Percentiles rank a stretch among this genome's conserved stretches.
These are phyloP conservation scores for Mucor saturninus DNA, from an alignment of 371 early-diverging fungal genomes.

Conservation along the genomic window DNA sequence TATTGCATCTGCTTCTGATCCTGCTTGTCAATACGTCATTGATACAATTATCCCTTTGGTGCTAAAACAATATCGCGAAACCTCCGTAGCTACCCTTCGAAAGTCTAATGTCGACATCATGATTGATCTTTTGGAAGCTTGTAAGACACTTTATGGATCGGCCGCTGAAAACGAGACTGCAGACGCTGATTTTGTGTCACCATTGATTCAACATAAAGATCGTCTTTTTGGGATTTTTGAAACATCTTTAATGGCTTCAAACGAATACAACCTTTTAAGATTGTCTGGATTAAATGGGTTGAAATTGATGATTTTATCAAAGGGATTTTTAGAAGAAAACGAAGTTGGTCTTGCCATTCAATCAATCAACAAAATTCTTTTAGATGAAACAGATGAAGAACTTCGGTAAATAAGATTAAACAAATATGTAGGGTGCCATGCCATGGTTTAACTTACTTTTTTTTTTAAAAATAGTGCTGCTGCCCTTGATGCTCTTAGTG, in stretches of 20 bases:
- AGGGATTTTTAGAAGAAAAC: conserved; percentile 58
- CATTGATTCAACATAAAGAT: conserved; percentile 69
- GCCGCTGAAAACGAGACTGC: conserved; percentile 33
- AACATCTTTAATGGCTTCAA: conserved; percentile 58
- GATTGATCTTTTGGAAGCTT: conserved; percentile 69
- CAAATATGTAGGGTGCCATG: no score
- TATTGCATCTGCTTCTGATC: conserved; percentile 72
- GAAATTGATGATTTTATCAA: conserved; percentile 65
- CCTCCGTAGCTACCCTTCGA: conserved; percentile 59
- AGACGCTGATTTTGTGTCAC: conserved; percentile 48
- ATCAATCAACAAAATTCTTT: conserved; percentile 47
- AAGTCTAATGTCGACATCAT: conserved; percentile 73
- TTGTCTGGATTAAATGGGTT: conserved; percentile 72
- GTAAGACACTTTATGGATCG: conserved; percentile 62
- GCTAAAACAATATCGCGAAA: conserved; percentile 58
- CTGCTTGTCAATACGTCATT: conserved; percentile 66
- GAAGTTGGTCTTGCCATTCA: conserved; percentile 62
- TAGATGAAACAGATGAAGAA: conserved; percentile 58
- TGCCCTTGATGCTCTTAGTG: conserved; percentile 37
- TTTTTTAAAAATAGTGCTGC: conserved; percentile 15
- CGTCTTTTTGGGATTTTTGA: conserved; percentile 70
- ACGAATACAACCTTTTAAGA: conserved; percentile 76
- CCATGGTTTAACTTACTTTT: background rate
- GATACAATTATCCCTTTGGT: conserved; percentile 59
- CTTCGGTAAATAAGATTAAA: conserved; percentile 37